phyloP scores from a whole-genome alignment of 768 basidiomycete genomes.

The Suillus alpinus region DNA sequence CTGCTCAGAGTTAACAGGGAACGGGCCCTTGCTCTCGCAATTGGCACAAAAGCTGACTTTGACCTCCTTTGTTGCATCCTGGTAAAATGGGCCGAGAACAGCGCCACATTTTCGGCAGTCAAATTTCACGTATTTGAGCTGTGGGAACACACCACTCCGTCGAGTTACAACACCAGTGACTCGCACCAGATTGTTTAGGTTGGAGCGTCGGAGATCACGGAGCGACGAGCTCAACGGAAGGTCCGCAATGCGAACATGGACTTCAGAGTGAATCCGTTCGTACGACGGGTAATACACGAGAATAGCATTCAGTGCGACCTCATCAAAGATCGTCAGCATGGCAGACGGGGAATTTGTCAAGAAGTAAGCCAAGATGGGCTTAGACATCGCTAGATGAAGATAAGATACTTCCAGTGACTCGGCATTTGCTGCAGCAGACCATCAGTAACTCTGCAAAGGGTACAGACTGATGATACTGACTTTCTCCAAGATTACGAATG shows the following conservation, averaged over 20 bases:
- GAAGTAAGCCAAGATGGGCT: constrained; percentile 96
- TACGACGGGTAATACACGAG: constrained; percentile 95
- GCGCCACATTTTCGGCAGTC: constrained; percentile 94
- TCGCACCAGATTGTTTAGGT: constrained; percentile 94
- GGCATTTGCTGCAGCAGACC: constrained; percentile 67
- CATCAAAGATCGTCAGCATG: constrained; percentile 93
- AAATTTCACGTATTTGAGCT: constrained; percentile 98
- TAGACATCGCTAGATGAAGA: constrained; percentile 87
- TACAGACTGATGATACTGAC: constrained; percentile 43
- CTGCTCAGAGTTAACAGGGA: constrained; percentile 95
- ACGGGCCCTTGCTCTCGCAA: constrained; percentile 94
- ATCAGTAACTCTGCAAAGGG: constrained; percentile 13
- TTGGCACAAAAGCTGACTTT: constrained; percentile 92
- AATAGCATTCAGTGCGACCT: constrained; percentile 91
- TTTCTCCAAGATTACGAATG: constrained; percentile 92
- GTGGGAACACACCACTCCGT: constrained; percentile 96
- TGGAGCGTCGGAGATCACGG: constrained; percentile 87
- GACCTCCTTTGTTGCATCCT: constrained; percentile 93
- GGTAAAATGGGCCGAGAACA: constrained; percentile 96
- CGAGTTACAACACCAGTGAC: constrained; percentile 95
- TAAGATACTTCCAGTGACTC: constrained; percentile 98
- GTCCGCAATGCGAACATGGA: constrained; percentile 95
- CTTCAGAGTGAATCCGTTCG: constrained; percentile 95
- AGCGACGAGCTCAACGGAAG: constrained; percentile 87
- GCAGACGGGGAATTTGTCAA: constrained; percentile 90